Evolutionary conservation across 192 early-diverging fungal genomes (phyloP), one percentile per base, ranked within the genome.

Genomic region (Coemansia aciculifera): DNA sequence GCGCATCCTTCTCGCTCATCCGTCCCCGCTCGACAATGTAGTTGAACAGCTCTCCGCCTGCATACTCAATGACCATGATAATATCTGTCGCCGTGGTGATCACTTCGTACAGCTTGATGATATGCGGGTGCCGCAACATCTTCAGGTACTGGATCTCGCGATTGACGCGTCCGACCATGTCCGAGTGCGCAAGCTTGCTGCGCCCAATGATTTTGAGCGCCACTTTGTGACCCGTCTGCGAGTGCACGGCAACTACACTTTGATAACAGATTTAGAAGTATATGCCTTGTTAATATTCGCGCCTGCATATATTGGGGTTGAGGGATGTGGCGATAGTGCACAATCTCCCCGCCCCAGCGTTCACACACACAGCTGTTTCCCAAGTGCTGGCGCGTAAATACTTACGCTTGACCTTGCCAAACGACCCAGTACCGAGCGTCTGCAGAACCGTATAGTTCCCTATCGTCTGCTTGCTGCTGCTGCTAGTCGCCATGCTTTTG

Each of bases 51-150:
- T 94, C 93, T 68, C 90, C 90, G 52, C 89, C 89, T 10, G 91
- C 93, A 69, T 94, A 93, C 76, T 94, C 93, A 48, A 90, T 90
- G 63, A 95, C 97, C 93, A 99, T 93, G 70, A 98, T 95, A 68
- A 97, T 95, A 77, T 98, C 96, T 0, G 95, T 95, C 1, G 93
- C 86, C 5, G 96, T 99, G 6, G 94, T 93, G 62, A 99, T 97
- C 57, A 99, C 95, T 77, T 99, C 97, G 85, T 99, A 96, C 83
- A 99, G 86, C 85, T 99, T 99, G 81, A 98, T 98, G 67, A 98
- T 99, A 77, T 99, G 97, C 43, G 95, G 95, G 74, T 99, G 97
- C 64, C 96, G 88, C 32, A 99, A 85, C 59, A 96, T 83, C 74
- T 94, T 95, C 29, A 98, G 84, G 73, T 95, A 98, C 74, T 95